Percentiles rank a stretch among this genome's conserved stretches.
Conservation (phyloP, 108 stramenopile genomes). For the Nitzschia sp. region DNA sequence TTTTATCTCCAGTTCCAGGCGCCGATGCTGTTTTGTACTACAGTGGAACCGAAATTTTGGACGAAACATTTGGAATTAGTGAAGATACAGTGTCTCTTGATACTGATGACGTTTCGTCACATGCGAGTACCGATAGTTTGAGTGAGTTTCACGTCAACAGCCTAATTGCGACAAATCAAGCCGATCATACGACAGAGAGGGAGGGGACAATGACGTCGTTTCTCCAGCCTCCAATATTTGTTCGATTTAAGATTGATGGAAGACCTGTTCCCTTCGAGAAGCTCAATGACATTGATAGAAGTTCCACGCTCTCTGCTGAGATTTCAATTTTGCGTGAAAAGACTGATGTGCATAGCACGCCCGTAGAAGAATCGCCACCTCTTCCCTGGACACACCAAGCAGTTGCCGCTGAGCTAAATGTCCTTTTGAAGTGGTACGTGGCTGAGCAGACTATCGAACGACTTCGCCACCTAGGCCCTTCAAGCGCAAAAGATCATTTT, state of each 20-base stretch:
- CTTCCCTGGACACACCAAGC: slow-evolving; percentile 38
- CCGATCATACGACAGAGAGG: not conserved
- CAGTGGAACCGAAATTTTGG: slow-evolving; percentile 15
- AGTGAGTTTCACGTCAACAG: not conserved
- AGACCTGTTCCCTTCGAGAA: slow-evolving; percentile 27
- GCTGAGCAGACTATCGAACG: slow-evolving; percentile 71
- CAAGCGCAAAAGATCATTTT: slow-evolving; percentile 44
- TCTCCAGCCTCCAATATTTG: slow-evolving; percentile 49
- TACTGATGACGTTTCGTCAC: not conserved
- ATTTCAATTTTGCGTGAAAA: slow-evolving; percentile 42
- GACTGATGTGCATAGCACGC: not conserved
- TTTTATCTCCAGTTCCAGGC: slow-evolving; percentile 58
- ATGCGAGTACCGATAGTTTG: not conserved
- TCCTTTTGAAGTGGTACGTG: slow-evolving; percentile 53
- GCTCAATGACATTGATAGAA: slow-evolving; percentile 42
- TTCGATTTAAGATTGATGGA: slow-evolving; percentile 51
- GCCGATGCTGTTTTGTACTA: slow-evolving; percentile 52
- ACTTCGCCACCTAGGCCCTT: slow-evolving; percentile 38
- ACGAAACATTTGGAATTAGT: slow-evolving; percentile 8
- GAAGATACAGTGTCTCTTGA: not conserved
- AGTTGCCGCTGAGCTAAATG: slow-evolving; percentile 40
- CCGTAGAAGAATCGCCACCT: not conserved
- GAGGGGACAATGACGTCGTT: not conserved
- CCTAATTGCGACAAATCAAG: not conserved
- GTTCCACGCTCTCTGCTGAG: slow-evolving; percentile 42